phyloP scores from a whole-genome alignment of 306 rosid genomes.

The Glycine latifolia region DNA sequence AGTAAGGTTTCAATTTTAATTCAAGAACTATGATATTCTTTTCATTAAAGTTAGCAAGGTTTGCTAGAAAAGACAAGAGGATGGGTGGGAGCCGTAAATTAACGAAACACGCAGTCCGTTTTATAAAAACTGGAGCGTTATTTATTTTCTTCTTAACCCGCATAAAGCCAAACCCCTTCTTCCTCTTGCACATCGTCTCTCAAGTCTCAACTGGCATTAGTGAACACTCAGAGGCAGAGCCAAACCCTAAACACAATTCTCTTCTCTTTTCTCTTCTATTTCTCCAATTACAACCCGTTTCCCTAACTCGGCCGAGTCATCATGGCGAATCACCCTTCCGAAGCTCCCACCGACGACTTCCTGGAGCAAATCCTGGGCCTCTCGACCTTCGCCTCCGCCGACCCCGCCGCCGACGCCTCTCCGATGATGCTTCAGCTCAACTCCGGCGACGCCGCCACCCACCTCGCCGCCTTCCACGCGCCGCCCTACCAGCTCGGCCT shows the following conservation, averaged over 20 bases:
- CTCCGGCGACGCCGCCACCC: slow-evolving; percentile 61
- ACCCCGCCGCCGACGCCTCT: slow-evolving; percentile 45
- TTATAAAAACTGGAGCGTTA: background rate
- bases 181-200: too few species aligned
- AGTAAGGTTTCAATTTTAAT: too few species aligned
- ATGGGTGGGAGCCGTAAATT: background rate
- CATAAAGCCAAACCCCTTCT: too few species aligned
- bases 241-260: background rate
- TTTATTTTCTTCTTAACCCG: too few species aligned
- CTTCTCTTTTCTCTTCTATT: background rate
- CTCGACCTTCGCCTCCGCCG: slow-evolving; percentile 65
- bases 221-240: too few species aligned
- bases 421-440: slow-evolving; percentile 89
- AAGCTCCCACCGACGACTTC: slow-evolving; percentile 82
- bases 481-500: slow-evolving; percentile 80
- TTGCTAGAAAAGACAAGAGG: background rate
- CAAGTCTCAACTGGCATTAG: too few species aligned
- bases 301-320: slow-evolving; percentile 41
- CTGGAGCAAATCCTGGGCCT: slow-evolving; percentile 90
- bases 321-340: slow-evolving; percentile 88
- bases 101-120: background rate
- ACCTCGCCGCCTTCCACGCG: slow-evolving; percentile 59
- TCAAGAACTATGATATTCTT: too few species aligned
- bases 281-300: slow-evolving; percentile 27
- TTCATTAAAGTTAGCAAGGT: too few species aligned